Percentiles rank a stretch among this genome's conserved stretches.
These are phyloP conservation scores for Aureobasidium uvarum DNA, from an alignment of 2,329 filamentous ascomycete genomes.

Conservation along the genomic window DNA sequence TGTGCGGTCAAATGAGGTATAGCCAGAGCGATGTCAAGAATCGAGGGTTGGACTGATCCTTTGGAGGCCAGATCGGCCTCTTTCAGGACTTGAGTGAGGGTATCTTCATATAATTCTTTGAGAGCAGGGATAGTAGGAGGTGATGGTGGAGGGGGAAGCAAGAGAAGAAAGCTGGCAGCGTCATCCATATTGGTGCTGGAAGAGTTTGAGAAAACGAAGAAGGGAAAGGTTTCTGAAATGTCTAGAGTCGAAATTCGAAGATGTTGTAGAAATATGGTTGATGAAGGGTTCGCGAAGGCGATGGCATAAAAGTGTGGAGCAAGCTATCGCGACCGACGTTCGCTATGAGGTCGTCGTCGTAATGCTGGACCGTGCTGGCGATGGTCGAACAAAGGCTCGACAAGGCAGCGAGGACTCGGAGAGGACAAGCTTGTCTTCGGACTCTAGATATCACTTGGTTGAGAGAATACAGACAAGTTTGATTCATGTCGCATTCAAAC, in stretches of 20 bases:
- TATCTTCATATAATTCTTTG: conserved; percentile 46
- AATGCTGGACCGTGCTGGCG: not conserved
- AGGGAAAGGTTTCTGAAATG: not conserved
- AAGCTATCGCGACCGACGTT: not conserved
- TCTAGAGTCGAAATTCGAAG: not conserved
- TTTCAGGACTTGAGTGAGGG: conserved; percentile 45
- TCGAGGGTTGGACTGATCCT: conserved; percentile 39
- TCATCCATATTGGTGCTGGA: conserved; percentile 25
- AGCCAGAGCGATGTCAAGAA: conserved; percentile 61
- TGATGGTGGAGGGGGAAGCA: conserved; percentile 48
- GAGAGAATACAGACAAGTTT: not conserved
- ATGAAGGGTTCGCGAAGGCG: not conserved
- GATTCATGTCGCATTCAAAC: conserved; percentile 11
- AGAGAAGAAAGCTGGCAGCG: conserved; percentile 41
- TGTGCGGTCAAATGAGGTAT: conserved; percentile 60
- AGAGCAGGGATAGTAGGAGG: conserved; percentile 43
- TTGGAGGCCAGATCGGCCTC: conserved; percentile 41
- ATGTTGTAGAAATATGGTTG: not conserved
- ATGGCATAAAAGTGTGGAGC: conserved; percentile 3
- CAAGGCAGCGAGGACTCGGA: not conserved
- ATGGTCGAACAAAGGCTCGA: conserved; percentile 1
- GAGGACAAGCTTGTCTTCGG: not conserved
- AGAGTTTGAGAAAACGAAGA: not conserved
- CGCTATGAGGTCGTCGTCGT: conserved; percentile 1
- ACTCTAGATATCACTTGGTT: not conserved